These are phyloP conservation scores for Trichomonas gallinae DNA, from an alignment of 208 protist species.

Conservation along the genomic window DNA sequence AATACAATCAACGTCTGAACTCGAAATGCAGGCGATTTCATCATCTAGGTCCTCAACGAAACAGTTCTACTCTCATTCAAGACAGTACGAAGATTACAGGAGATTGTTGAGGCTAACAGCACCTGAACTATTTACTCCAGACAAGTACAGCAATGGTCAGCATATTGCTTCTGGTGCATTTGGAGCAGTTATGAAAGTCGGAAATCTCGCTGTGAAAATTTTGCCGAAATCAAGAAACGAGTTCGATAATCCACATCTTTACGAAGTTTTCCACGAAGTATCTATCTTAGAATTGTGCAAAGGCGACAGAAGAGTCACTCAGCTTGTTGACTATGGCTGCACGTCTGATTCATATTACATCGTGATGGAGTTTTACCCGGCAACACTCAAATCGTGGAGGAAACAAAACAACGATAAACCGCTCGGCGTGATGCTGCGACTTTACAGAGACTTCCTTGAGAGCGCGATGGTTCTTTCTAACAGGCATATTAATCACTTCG, in stretches of 20 bases:
- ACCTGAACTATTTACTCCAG: neutral
- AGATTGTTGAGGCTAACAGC: neutral
- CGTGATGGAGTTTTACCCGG: conserved; percentile 1
- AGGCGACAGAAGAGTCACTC: neutral
- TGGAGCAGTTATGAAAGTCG: neutral
- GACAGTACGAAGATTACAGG: neutral
- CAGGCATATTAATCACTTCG: neutral
- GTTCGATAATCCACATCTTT: conserved; percentile 3
- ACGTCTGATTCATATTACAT: neutral
- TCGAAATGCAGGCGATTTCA: neutral
- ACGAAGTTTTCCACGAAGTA: neutral
- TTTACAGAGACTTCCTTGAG: neutral
- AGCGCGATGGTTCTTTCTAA: neutral
- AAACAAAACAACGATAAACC: neutral
- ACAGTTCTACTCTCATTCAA: neutral
- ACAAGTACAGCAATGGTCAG: neutral
- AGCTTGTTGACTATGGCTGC: neutral
- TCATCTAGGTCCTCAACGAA: neutral
- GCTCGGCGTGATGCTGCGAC: neutral
- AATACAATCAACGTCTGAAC: neutral
- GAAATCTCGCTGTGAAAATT: neutral
- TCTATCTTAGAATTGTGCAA: neutral
- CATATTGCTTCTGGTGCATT: neutral
- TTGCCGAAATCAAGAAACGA: neutral
- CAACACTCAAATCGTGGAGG: neutral